These are phyloP conservation scores for Mortierella sp. DNA, from an alignment of 371 early-diverging fungal genomes.

Conservation along the genomic window DNA sequence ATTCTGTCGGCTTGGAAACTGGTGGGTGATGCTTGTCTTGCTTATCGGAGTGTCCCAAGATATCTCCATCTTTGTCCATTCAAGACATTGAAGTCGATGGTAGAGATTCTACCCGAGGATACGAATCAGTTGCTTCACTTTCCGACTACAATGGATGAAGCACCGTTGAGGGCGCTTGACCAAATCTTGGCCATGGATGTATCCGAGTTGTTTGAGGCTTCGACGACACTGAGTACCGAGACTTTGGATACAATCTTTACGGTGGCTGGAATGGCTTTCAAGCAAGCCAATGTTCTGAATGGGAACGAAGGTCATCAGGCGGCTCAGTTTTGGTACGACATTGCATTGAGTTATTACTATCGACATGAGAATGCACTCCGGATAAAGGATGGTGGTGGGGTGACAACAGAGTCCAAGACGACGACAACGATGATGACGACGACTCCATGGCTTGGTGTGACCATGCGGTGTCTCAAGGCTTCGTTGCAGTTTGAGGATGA, in stretches of 20 bases:
- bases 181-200: neutral
- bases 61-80: slow-evolving; percentile 61
- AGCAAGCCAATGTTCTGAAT: slow-evolving; percentile 42
- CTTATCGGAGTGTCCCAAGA: slow-evolving; percentile 60
- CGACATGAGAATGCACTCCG: slow-evolving; percentile 35
- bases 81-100: slow-evolving; percentile 46
- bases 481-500: slow-evolving; percentile 75
- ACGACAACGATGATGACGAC: slow-evolving; percentile 2
- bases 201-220: slow-evolving; percentile 12
- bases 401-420: neutral
- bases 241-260: slow-evolving; percentile 27
- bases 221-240: slow-evolving; percentile 40
- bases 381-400: slow-evolving; percentile 4
- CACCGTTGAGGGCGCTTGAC: neutral
- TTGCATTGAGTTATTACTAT: slow-evolving; percentile 51
- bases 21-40: slow-evolving; percentile 74
- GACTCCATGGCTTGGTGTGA: slow-evolving; percentile 38
- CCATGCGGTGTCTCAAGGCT: slow-evolving; percentile 64
- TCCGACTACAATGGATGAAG: slow-evolving; percentile 41
- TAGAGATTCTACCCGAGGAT: slow-evolving; percentile 37
- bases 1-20: slow-evolving; percentile 73
- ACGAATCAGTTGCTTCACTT: slow-evolving; percentile 59
- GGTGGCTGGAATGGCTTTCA: slow-evolving; percentile 38
- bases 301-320: slow-evolving; percentile 40
- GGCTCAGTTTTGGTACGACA: slow-evolving; percentile 63